Conservation (phyloP, 371 early-diverging fungal genomes). For the Rhizopus sp. region DNA sequence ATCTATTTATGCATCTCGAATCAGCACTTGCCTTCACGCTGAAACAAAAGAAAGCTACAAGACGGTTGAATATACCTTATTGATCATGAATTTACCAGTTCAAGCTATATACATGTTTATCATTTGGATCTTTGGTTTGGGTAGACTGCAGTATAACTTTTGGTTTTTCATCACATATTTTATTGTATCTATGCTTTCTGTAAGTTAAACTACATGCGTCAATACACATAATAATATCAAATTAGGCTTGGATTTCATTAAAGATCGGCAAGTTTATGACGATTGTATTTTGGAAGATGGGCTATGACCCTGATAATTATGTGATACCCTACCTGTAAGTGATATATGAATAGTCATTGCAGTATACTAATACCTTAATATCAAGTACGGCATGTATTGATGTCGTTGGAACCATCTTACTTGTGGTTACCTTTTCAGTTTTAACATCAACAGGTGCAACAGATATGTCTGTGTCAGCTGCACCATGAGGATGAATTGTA, state of each 20-base stretch:
- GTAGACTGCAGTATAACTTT: conserved; percentile 40
- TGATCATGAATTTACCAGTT: conserved; percentile 73
- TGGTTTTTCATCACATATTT: conserved; percentile 51
- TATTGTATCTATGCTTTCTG: conserved; percentile 34
- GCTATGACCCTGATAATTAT: conserved; percentile 83
- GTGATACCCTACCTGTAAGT: conserved; percentile 76
- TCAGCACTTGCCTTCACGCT: conserved; percentile 77
- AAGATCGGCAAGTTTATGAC: conserved; percentile 60
- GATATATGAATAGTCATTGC: conserved; percentile 5
- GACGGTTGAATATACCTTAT: conserved; percentile 57
- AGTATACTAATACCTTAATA: conserved; percentile 11
- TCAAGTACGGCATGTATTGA: conserved; percentile 58
- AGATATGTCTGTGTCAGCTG: conserved; percentile 29
- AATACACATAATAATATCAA: neutral
- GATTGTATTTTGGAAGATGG: conserved; percentile 60
- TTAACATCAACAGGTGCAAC: conserved; percentile 37
- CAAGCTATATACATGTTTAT: conserved; percentile 68
- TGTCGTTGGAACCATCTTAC: conserved; percentile 55
- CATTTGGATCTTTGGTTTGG: conserved; percentile 59
- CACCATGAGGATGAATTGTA: neutral
- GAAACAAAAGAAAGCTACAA: conserved; percentile 55
- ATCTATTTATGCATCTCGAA: conserved; percentile 79
- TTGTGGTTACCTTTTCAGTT: conserved; percentile 45
- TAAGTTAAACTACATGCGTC: conserved; percentile 20
- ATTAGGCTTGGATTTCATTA: conserved; percentile 43